Evolutionary conservation across 2,329 filamentous ascomycete genomes (phyloP), one percentile per base, ranked within the genome.

Genomic region (Aureobasidium musti): DNA sequence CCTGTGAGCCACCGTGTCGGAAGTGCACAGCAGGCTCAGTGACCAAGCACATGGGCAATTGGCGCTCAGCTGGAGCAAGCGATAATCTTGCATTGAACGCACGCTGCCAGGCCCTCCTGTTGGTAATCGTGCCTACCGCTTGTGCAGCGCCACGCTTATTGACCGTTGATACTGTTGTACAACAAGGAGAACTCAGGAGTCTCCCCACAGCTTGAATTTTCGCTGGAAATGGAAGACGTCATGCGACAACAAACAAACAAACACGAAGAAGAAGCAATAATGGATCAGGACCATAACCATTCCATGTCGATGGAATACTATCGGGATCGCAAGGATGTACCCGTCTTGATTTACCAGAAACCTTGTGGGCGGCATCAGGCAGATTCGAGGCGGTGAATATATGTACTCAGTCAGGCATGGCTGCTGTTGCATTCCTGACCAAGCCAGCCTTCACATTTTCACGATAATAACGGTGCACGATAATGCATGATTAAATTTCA

Each of bases 141-240:
- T 63, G 59, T n/a, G 59, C 59, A 61, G 59, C 45, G 45, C 59
- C 43, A 52, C 59, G 45, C n/a, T 61, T 61, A 61, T 61, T 49
- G 57, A 61, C 57, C 43, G 57, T 61, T 61, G 57, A 26, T 49
- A 49, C 57, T 47, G 57, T 61, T 49, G 57, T 61, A 41, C 41
- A 47, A 49, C 57, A 47, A 39, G 57, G 57, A 47, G 57, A 35
- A 61, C 28, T 45, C 23, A 61, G 43, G 43, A 45, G 59, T 30
- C 43, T 47, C 56, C 43, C 57, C 57, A 49, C 57, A 47, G 28
- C 57, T 35, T 35, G 28, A 19, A 14, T 61, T 49, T 61, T 47
- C n/a, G 17, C 43, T 19, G 30, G 30, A 49, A 35, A 23, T 28
- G 10, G 39, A 14, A 47, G 30, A 47, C 43, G 43, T 61, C 43